Evolutionary conservation across 176 grass and related monocot species (phyloP), one percentile per base, ranked within the genome.

Genomic region (Ensete glaucum): DNA sequence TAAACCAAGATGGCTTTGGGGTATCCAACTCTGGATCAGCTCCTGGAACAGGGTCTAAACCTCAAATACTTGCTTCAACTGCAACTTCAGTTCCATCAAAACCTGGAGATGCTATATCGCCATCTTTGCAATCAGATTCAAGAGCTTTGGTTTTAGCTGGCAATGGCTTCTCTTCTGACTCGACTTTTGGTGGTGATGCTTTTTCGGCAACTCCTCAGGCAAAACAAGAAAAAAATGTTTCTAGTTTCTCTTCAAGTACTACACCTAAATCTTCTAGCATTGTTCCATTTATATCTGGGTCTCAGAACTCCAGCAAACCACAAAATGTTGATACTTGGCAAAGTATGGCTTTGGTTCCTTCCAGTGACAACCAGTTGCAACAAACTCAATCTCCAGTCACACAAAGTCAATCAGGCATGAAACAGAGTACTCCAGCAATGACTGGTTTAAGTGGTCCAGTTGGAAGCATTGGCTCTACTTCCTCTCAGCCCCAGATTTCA

Each of bases 101-200:
- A 23, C 76, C 81, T 16, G 53, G 75, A 26, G 81, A 86, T 79
- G 13, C 75, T 79, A 82, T 71, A n/a, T 1, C 75, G 15, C 21
- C 82, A 82, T 79, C 91, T 82, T 75, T 82, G 34, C 86, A 79
- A 26, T 73, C 74, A 74, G 90, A 89, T 85, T 80, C 86, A 23
- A 93, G 85, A 77, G 68, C 86, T 62, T 75, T 82, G 50, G 78
- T 87, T 65, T 82, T 87, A 55, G 69, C 82, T 64, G 88, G 80
- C 23, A 99, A 95, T 84, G 91, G 88, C 70, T 82, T 82, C 17
- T 55, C 82, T 50, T 85, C 90, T 64, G 83, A 89, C 70, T 85
- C 82, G 69, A 78, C 69, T 71, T 79, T 90, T 81, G 85, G 81
- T 67, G 84, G 23, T 9, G 84, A 87, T 56, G 67, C 50, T 62